A percentile compares a stretch with the other conserved stretches of the same genome.
These are phyloP conservation scores for Starmerella khaoyaiensis DNA, from an alignment of 805 yeast species.

Conservation along the genomic window DNA sequence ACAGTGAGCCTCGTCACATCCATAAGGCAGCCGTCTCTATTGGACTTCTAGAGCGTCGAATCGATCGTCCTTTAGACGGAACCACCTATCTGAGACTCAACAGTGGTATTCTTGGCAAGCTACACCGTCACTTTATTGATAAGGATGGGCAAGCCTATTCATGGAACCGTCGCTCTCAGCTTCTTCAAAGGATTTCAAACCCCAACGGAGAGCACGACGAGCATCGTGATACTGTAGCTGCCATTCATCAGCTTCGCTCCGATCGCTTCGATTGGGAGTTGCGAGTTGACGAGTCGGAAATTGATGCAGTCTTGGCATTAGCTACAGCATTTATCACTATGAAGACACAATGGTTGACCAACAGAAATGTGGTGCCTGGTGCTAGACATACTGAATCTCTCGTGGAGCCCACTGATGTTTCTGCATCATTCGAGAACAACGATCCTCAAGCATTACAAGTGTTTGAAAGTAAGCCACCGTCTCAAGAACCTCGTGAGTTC, in stretches of 20 bases:
- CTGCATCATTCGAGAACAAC: constrained; percentile 1
- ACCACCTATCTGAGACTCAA: constrained; percentile 29
- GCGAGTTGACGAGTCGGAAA: constrained; percentile 34
- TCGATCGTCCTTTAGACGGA: constrained; percentile 35
- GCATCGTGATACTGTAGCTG: constrained; percentile 40
- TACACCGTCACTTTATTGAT: constrained; percentile 36
- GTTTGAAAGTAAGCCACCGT: background rate
- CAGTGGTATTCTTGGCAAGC: constrained; percentile 28
- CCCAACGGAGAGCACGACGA: constrained; percentile 49
- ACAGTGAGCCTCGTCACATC: constrained; percentile 33
- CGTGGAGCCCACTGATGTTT: background rate
- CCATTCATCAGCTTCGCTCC: constrained; percentile 44
- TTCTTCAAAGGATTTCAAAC: constrained; percentile 40
- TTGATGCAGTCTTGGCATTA: constrained; percentile 41
- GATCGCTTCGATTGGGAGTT: constrained; percentile 49
- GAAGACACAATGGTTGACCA: constrained; percentile 46
- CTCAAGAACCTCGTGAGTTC: constrained; percentile 10
- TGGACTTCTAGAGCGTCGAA: constrained; percentile 35
- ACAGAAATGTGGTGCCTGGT: too few relatives aligned
- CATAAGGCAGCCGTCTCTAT: constrained; percentile 42
- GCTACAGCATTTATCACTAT: constrained; percentile 51
- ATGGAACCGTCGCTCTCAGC: constrained; percentile 44
- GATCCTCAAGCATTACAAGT: constrained; percentile 2
- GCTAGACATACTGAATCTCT: background rate
- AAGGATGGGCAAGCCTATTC: constrained; percentile 42